These are phyloP conservation scores for Tricholoma flavovirens DNA, from an alignment of 768 basidiomycete species.

Conservation along the genomic window DNA sequence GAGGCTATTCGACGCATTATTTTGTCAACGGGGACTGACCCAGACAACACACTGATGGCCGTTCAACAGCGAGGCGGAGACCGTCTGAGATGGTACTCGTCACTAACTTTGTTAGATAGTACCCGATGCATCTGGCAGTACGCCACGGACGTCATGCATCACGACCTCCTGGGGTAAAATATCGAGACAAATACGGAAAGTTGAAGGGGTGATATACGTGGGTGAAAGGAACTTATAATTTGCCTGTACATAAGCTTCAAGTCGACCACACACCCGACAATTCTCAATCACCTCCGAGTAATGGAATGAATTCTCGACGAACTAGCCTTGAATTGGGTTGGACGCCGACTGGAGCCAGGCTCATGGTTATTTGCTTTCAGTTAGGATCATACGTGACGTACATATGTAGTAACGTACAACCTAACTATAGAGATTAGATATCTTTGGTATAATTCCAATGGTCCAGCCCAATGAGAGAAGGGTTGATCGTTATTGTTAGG, in stretches of 20 bases:
- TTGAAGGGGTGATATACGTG: constrained; percentile 10
- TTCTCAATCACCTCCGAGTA: background rate
- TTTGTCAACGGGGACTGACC: background rate
- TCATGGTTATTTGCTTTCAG: no score
- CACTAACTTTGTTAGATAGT: no score
- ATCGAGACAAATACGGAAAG: constrained; percentile 10
- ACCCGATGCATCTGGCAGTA: no score
- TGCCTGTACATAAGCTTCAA: no score
- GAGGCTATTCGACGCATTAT: background rate
- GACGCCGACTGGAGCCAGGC: background rate
- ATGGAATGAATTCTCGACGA: background rate
- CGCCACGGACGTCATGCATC: no score
- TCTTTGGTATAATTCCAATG: background rate
- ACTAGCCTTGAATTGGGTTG: background rate
- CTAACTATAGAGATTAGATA: no score
- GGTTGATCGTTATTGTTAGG: constrained; percentile 6
- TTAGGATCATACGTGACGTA: no score
- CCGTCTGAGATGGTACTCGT: background rate
- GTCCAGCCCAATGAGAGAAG: background rate
- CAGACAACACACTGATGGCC: background rate
- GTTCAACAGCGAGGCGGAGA: no score
- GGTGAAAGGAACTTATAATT: no score
- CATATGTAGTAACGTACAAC: no score
- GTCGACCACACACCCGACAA: background rate
- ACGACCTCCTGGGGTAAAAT: background rate